phyloP scores from a whole-genome alignment of 805 yeast species.

The Pichia thaimueangensis region DNA sequence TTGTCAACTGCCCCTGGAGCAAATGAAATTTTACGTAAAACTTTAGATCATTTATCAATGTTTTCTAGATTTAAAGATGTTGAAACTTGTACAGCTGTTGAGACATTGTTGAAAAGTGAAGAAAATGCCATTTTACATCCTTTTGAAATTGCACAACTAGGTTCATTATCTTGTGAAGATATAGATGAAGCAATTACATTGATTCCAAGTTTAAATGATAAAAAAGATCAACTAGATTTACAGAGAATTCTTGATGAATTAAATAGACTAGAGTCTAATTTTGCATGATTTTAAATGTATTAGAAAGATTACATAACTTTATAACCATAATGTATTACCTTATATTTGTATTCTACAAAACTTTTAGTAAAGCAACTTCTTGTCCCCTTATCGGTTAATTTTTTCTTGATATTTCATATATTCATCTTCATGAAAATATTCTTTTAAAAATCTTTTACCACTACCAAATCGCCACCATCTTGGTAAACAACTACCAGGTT shows the following conservation, averaged over 20 bases:
- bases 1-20: conserved; percentile 64
- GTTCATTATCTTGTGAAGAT: conserved; percentile 87
- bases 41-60: conserved; percentile 76
- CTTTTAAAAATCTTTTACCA: conserved; percentile 52
- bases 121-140: conserved; percentile 83
- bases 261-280: conserved; percentile 51
- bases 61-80: conserved; percentile 90
- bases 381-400: too few species aligned
- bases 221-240: conserved; percentile 79
- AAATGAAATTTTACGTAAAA: conserved; percentile 84
- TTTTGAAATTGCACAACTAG: conserved; percentile 86
- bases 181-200: conserved; percentile 94
- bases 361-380: too few species aligned
- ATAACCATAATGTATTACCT: too few species aligned
- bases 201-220: conserved; percentile 78
- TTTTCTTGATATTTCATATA: conserved; percentile 13
- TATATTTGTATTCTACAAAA: too few species aligned
- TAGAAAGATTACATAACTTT: too few species aligned
- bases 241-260: conserved; percentile 85
- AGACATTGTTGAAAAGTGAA: conserved; percentile 66
- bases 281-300: conserved; percentile 18
- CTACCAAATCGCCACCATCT: conserved; percentile 73
- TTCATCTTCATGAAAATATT: conserved; percentile 28
- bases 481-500: conserved; percentile 54
- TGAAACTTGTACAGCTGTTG: conserved; percentile 90